Base-by-base conservation (phyloP, 2,329 filamentous ascomycete genomes). In the Trichoderma harzianum region DNA sequence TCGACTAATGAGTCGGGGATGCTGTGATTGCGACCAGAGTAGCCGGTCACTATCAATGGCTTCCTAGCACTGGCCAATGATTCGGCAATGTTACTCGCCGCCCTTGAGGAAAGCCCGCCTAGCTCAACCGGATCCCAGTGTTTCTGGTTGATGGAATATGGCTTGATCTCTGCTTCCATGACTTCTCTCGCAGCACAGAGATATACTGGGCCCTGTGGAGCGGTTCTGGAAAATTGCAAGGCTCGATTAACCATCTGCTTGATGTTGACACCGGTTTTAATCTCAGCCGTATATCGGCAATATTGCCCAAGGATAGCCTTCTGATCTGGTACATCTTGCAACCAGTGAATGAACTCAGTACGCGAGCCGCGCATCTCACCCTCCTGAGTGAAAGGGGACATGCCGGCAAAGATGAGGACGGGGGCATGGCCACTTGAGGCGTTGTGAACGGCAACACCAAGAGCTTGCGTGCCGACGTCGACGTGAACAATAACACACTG, bases 221-320 rank as follows among this genome's bases (percentile, higher is more conserved):
- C 36, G 3, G 61, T 47, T 18, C 36, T 26, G 36, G 61, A 63
- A 30, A 63, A 63, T 5, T 63, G 61, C 61, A 63, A 28, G n/a
- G 61, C 61, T 21, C 61, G 61, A 24, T 63, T 63, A n/a, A 63
- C 36, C 61, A 63, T 63, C 24, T 63, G 61, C 16, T 63, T 63
- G 24, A 63, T 21, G 18, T 63, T 63, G 16, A 63, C 36, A 16
- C 61, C 61, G 5, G 61, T 43, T n/a, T 47, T 47, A 14, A 63
- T 47, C 5, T 63, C 61, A n/a, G 61, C 61, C 28, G 61, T 28
- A 47, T 63, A 63, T 47, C 26, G 36, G 61, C 61, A 63, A 26
- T 63, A 63, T 47, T 63, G 61, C 18, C 61, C 36, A 7, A 63
- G 34, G 24, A 63, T 63, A 7, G 61, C 61, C 26, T 63, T 63